Base-by-base conservation (phyloP, 257 asterid species). In the Perilla frutescens region DNA sequence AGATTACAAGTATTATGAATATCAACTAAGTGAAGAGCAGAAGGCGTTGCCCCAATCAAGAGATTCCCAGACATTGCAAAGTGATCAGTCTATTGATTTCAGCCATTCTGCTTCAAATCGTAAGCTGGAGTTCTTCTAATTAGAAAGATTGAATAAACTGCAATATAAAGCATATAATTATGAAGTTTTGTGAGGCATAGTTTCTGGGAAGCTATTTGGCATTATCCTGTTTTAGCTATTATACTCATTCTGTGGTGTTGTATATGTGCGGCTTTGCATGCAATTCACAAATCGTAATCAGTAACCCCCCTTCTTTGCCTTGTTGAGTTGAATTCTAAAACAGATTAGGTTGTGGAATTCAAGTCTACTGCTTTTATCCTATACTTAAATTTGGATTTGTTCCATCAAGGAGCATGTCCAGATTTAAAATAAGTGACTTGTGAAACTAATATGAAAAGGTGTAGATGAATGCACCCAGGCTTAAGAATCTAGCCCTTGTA, bases 1-100 rank as follows among this genome's bases (percentile, higher is more conserved):
- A 50, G 97, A 90, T 72, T 90, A 84, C 85, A 90, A 93, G 78
- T 90, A 93, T 76, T 90, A 93, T 80, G 96, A 89, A 84, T 85
- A 90, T 83, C 86, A 77, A 75, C 95, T 90, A 67, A 45, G 81
- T 80, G 91, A 86, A 80, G 97, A 90, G 89, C 88, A 90, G 80
- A 89, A 85, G 76, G 84, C 87, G 58, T 80, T 87, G 79, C 73
- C 88, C 75, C 90, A 82, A 77, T 62, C 84, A 73, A 83, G 54
- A 66, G 90, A 87, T 67, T 74, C 80, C 61, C 91, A 84, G 54
- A 32, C 77, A 40, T 66, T 86, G 6, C 89, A 78, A 60, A 83
- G 79, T 87, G 89, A 91, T 82, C 67, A 74, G 93, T 83, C 57
- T 61, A 57, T 43, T 61, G 50, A 56, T 76, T 78, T 39, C 54